Evolutionary conservation across 1,139 yeast species (phyloP), one percentile per base, ranked within the genome.

Genomic region (Pneumocystis oryctolagi): DNA sequence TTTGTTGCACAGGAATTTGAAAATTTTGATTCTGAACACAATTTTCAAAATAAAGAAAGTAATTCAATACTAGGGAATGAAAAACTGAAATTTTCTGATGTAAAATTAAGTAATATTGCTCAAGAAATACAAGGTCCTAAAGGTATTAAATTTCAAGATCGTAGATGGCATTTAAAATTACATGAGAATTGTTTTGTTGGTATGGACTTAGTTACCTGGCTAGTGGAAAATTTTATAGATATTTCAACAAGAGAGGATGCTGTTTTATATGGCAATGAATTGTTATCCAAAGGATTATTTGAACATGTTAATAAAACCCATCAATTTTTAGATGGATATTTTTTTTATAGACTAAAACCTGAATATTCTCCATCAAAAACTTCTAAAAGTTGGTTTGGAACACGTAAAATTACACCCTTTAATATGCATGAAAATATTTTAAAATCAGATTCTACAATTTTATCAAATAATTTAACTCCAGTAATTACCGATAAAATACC

Each of bases 81-180:
- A 40, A 40, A 40, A 1, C 70, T 70, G 2, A 76, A 74, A 62
- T 70, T 76, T 25, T 75, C 80, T 57, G 76, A 73, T 62, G 74
- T 79, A 1, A 74, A 78, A 8, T 64, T 84, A 65, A 66, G 73
- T 0, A 82, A 79, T 42, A 73, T 90, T 59, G 87, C 92, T 0
- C 75, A 76, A 4, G 89, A 85, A 64, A 72, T 90, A 63, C 95
- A 87, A 70, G 77, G 87, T 61, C 74, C 79, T 28, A 68, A 68
- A 47, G 84, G 89, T 14, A 75, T 85, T 63, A 75, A 78, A 60
- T 77, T 92, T 60, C 84, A 82, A 1, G 96, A 89, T 70, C 78
- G 97, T 68, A 81, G 84, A 35, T 92, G 98, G 98, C 97, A 92
- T 72, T 84, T 90, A 81, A 84, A 84, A 67, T 77, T 80, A 12